Conservation (phyloP, 257 asterid species). For the Fraxinus anomala region DNA sequence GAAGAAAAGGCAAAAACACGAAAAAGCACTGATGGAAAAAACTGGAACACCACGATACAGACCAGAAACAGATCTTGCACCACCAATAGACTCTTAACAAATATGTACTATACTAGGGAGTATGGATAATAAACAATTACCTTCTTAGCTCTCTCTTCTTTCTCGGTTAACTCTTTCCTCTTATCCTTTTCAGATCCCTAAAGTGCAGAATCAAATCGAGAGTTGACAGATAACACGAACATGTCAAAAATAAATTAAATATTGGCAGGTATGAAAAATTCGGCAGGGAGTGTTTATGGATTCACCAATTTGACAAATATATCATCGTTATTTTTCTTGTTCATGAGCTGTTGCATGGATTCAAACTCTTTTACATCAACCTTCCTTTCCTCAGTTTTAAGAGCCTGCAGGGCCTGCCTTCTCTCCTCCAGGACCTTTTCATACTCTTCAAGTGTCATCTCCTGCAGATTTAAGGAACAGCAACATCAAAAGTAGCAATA, state of each 20-base stretch:
- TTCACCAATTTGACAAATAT: constrained; percentile 78
- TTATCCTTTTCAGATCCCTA: constrained; percentile 83
- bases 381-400: constrained; percentile 81
- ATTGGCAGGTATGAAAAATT: not conserved
- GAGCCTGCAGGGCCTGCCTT: constrained; percentile 66
- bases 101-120: not conserved
- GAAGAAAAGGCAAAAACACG: not conserved
- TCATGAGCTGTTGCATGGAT: constrained; percentile 78
- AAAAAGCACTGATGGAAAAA: not conserved
- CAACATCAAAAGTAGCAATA: too few species aligned
- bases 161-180: constrained; percentile 70
- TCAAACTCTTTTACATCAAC: constrained; percentile 72
- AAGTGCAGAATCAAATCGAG: not conserved
- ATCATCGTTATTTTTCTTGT: constrained; percentile 65
- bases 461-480: constrained; percentile 41
- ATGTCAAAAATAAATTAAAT: too few species aligned
- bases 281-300: not conserved
- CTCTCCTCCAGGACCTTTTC: constrained; percentile 81
- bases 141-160: constrained; percentile 82
- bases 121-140: constrained; percentile 29
- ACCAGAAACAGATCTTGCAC: not conserved
- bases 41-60: not conserved
- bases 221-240: not conserved
- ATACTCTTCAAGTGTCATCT: constrained; percentile 94
- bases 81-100: not conserved